Conservation (phyloP, 2,329 filamentous ascomycete genomes). For the Colletotrichum sp. region DNA sequence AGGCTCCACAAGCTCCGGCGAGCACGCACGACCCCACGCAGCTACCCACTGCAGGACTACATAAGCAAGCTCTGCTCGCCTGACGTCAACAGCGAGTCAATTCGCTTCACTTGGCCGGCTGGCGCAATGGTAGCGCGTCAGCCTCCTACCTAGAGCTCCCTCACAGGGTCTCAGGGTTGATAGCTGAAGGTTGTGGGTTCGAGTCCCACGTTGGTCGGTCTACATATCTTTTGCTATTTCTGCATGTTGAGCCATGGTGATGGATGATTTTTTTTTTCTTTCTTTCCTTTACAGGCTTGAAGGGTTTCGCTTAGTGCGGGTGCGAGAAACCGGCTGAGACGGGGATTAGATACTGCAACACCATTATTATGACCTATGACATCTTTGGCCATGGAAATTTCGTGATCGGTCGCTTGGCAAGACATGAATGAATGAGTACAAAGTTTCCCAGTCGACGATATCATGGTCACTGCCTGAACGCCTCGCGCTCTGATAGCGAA, state of each 20-base stretch:
- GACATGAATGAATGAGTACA: too few species aligned
- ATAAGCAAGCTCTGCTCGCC: not conserved
- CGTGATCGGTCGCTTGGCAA: not conserved
- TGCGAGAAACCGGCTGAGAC: too few species aligned
- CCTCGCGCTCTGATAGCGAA: too few species aligned
- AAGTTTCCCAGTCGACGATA: too few species aligned
- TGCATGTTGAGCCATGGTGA: not conserved
- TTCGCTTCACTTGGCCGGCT: conserved; percentile 5
- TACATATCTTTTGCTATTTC: not conserved
- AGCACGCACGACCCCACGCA: not conserved
- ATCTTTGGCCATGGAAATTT: not conserved
- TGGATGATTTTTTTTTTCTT: too few species aligned
- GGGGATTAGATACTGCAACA: too few species aligned
- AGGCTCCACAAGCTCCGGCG: not conserved
- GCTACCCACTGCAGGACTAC: not conserved
- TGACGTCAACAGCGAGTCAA: not conserved
- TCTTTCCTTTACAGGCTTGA: too few species aligned
- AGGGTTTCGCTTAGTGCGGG: too few species aligned
- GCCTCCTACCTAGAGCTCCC: conserved; percentile 12
- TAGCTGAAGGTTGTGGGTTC: conserved; percentile 22
- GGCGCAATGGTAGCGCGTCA: conserved; percentile 23
- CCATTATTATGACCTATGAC: too few species aligned
- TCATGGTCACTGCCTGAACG: too few species aligned
- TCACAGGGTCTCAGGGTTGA: not conserved
- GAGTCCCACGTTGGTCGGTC: conserved; percentile 22